Evolutionary conservation across 768 basidiomycete species (phyloP).

Genomic region (Lanmaoa pseudosensibilis): DNA sequence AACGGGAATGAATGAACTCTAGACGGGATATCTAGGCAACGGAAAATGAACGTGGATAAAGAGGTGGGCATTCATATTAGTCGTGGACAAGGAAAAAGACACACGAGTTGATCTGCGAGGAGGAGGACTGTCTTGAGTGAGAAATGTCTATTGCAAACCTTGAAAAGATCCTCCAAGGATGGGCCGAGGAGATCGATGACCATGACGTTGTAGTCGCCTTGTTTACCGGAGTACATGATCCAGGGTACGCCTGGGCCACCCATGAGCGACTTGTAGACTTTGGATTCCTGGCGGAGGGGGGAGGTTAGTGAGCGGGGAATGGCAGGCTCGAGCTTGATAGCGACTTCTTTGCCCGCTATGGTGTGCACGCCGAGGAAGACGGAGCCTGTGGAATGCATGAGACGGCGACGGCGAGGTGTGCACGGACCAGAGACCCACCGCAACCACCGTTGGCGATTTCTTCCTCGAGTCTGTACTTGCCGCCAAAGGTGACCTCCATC

Average conservation of each 20-base stretch:
- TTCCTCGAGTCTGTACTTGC: constrained; percentile 76
- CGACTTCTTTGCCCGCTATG: constrained; percentile 79
- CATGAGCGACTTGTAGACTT: constrained; percentile 89
- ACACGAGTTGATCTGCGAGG: constrained; percentile 90
- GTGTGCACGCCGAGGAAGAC: constrained; percentile 80
- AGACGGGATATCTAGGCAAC: constrained; percentile 80
- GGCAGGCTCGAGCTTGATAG: constrained; percentile 79
- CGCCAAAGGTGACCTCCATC: constrained; percentile 56
- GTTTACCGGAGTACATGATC: constrained; percentile 88
- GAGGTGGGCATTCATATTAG: constrained; percentile 9
- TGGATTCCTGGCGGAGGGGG: constrained; percentile 84
- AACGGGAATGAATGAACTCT: constrained; percentile 94
- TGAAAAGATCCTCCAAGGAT: constrained; percentile 82
- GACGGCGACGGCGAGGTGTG: constrained; percentile 3
- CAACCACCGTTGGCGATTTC: constrained; percentile 82
- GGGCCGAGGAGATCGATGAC: constrained; percentile 96
- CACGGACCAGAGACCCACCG: constrained; percentile 60
- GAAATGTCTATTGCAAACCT: constrained; percentile 89
- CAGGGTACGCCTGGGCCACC: constrained; percentile 88
- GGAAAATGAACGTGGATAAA: constrained; percentile 21
- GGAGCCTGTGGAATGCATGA: constrained; percentile 47
- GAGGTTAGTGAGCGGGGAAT: constrained; percentile 45
- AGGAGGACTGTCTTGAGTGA: constrained; percentile 92
- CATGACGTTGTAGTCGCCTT: constrained; percentile 96
- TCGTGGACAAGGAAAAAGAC: constrained; percentile 30